phyloP scores from a whole-genome alignment of 306 rosid genomes.

The Cucumis melo region DNA sequence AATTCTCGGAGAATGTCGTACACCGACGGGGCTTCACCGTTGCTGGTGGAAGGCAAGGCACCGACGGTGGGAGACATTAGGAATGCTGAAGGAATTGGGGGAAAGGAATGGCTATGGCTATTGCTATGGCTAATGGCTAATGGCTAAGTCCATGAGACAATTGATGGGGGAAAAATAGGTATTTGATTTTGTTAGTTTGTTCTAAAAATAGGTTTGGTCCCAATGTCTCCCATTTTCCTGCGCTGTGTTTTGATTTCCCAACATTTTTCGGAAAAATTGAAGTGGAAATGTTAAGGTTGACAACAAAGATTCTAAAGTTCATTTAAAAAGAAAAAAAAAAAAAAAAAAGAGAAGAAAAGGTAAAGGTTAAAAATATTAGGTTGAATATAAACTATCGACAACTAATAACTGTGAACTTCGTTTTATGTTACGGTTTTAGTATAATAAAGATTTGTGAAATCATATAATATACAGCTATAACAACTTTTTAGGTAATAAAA shows the following conservation, averaged over 20 bases:
- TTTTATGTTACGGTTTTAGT: too few species aligned
- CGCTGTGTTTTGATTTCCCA: background rate
- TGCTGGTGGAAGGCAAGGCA: background rate
- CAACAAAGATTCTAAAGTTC: background rate
- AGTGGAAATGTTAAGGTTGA: background rate
- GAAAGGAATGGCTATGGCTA: background rate
- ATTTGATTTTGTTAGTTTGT: background rate
- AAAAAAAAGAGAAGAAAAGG: too few species aligned
- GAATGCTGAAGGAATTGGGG: background rate
- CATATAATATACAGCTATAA: too few species aligned
- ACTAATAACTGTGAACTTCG: too few species aligned
- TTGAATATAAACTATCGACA: too few species aligned
- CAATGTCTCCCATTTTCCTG: background rate
- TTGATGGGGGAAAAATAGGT: background rate
- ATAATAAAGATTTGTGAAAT: too few species aligned
- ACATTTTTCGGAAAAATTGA: background rate
- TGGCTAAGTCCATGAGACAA: background rate
- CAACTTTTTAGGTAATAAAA: too few species aligned
- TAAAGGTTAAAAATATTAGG: too few species aligned
- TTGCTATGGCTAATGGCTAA: background rate
- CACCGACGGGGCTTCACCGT: conserved; percentile 18
- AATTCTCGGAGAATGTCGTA: conserved; percentile 37
- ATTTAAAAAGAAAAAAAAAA: too few species aligned
- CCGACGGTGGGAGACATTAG: conserved; percentile 12
- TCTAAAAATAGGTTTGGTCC: background rate